These are phyloP conservation scores for Comarum palustre DNA, from an alignment of 306 rosid species.

Conservation along the genomic window DNA sequence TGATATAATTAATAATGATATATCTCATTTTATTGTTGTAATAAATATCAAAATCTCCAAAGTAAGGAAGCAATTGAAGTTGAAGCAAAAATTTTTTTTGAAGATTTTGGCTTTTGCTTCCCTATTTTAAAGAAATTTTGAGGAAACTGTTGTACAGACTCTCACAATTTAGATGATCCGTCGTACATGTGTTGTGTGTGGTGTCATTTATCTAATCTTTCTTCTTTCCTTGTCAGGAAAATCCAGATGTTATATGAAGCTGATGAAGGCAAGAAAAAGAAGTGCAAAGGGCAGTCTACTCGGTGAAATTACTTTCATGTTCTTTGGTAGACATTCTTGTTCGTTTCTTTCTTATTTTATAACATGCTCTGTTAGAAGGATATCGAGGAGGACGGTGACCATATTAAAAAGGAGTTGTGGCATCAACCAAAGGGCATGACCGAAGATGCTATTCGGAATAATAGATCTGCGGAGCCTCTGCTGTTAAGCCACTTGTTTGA, in stretches of 20 bases:
- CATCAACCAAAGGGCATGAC: slow-evolving; percentile 93
- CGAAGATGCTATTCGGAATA: slow-evolving; percentile 75
- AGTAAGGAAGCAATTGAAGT: too few species aligned
- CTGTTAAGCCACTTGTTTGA: slow-evolving; percentile 79
- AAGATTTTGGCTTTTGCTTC: too few species aligned
- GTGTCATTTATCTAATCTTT: too few species aligned
- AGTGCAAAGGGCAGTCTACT: slow-evolving; percentile 61
- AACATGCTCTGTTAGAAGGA: slow-evolving; percentile 61
- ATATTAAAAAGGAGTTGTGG: slow-evolving; percentile 94
- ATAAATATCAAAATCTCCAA: too few species aligned
- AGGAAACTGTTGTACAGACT: too few species aligned
- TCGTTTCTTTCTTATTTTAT: slow-evolving; percentile 8
- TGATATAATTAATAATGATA: too few species aligned
- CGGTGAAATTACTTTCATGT: slow-evolving; percentile 6
- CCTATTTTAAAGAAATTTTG: too few species aligned
- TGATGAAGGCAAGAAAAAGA: slow-evolving; percentile 91
- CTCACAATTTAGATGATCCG: too few species aligned
- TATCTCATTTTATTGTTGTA: too few species aligned
- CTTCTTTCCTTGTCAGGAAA: too few species aligned
- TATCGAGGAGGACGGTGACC: slow-evolving; percentile 86
- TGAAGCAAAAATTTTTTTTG: too few species aligned
- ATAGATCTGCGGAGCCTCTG: slow-evolving; percentile 70
- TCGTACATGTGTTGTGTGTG: too few species aligned
- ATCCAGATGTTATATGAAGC: slow-evolving; percentile 34
- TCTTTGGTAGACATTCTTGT: not conserved